Conservation (phyloP, 805 yeast species). For the Kluyveromyces dobzhanskii region DNA sequence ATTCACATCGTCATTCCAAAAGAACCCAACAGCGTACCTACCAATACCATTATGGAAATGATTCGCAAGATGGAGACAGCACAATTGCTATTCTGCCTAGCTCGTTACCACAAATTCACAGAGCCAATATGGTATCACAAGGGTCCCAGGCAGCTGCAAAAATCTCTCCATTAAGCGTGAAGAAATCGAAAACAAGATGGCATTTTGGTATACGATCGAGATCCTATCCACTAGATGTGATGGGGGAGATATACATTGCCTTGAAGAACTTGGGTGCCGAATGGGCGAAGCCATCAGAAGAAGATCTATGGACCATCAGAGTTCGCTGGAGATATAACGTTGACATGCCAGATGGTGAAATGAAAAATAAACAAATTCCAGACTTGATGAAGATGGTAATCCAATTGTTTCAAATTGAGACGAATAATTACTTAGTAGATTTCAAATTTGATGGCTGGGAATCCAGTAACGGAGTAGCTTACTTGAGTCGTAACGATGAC, state of each 20-base stretch:
- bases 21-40: conserved; percentile 26
- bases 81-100: conserved; percentile 91
- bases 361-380: conserved; percentile 37
- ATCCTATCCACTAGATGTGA: conserved; percentile 93
- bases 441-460: conserved; percentile 99
- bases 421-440: conserved; percentile 91
- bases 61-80: conserved; percentile 37
- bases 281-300: conserved; percentile 93
- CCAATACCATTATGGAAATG: conserved; percentile 27
- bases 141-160: conserved; percentile 41
- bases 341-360: conserved; percentile 20
- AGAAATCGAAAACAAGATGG: conserved; percentile 93
- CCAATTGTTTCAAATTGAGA: conserved; percentile 90
- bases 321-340: conserved; percentile 84
- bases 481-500: conserved; percentile 38
- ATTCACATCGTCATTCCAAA: conserved; percentile 6
- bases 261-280: conserved; percentile 91
- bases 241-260: conserved; percentile 97
- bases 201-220: conserved; percentile 96
- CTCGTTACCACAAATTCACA: conserved; percentile 86
- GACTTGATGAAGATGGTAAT: conserved; percentile 95
- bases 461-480: conserved; percentile 27
- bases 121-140: conserved; percentile 78
- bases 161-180: conserved; percentile 51
- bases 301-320: conserved; percentile 90